Evolutionary conservation across 176 grass and related monocot genomes (phyloP).

Genomic region (Canna indica): DNA sequence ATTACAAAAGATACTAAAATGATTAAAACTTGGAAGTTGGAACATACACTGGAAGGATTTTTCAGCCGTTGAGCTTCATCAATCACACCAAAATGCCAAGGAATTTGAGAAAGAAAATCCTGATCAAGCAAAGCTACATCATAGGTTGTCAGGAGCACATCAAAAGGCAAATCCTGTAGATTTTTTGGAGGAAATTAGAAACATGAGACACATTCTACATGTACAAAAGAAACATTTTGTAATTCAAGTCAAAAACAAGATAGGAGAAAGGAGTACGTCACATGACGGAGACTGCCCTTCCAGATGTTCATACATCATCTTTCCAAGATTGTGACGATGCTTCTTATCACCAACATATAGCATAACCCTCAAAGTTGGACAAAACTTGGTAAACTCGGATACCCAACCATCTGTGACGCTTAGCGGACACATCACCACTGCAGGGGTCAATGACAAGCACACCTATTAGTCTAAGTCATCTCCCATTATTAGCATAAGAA

Average conservation of each 20-base stretch:
- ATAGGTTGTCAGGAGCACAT: conserved; percentile 80
- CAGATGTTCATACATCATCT: conserved; percentile 33
- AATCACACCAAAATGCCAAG: conserved; percentile 65
- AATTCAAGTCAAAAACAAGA: neutral
- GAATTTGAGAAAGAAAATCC: conserved; percentile 83
- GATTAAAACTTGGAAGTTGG: neutral
- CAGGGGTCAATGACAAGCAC: conserved; percentile 3
- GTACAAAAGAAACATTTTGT: neutral
- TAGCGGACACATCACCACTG: conserved; percentile 89
- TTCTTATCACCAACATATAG: conserved; percentile 60
- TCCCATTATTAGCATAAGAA: neutral
- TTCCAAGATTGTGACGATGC: conserved; percentile 50
- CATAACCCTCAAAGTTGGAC: conserved; percentile 48
- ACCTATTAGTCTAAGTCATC: neutral
- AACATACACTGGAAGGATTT: conserved; percentile 67
- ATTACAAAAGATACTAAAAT: neutral
- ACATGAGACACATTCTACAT: neutral
- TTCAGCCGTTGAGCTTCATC: conserved; percentile 88
- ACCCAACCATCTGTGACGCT: conserved; percentile 74
- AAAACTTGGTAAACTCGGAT: conserved; percentile 76
- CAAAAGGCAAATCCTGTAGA: conserved; percentile 56
- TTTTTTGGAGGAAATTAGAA: neutral
- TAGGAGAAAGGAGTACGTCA: conserved; percentile 7
- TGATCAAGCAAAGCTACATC: conserved; percentile 81
- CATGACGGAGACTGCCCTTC: conserved; percentile 23